Base-by-base conservation (phyloP, 2,329 filamentous ascomycete genomes). In the Epichloe sp. region DNA sequence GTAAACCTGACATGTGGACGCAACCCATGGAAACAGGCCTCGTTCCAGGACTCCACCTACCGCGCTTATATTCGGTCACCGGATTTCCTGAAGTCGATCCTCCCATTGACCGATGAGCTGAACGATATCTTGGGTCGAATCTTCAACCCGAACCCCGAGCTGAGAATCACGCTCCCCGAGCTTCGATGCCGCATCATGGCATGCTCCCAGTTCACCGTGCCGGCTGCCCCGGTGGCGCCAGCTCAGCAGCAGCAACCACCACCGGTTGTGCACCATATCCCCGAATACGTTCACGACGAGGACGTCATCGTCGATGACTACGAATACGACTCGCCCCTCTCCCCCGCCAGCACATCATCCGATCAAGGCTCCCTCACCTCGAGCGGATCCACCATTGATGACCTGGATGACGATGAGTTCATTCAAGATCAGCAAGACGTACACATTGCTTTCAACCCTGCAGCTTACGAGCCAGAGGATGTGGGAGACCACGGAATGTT, bases 11-110 rank as follows among this genome's bases (percentile, higher is more conserved):
- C 89, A 48, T 98, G 93, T 71, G 93, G 93, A 64, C 88, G 93
- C 67, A 98, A 98, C 71, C 93, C 93, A 53, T 98, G 93, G 93
- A 97, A 97, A 73, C 86, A 93, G 66, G 93, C 93, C 55, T 95
- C 89, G 12, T 75, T 82, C 59, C 88, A 95, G 67, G 93, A 98
- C 69, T 88, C 88, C 57, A 97, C 93, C 44, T 98, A 97, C 78
- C 82, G 86, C 62, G 90, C 90, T 50, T 97, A 86, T 71, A 79
- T 86, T 60, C 85, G 85, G 73, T 88, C 89, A 64, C 81, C 82
- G 55, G 83, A 85, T 63, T 98, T 97, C 68, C 74, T 98, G 58
- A 86, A 89, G 74, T 86, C 88, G 55, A 98, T 98, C 61, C 78
- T 98, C 52, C 91, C 93, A 21, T 71, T 98, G 62, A 90, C 93